These are phyloP conservation scores for Papiliotrema terrestris DNA, from an alignment of 1,284 basidiomycete species.

Conservation along the genomic window DNA sequence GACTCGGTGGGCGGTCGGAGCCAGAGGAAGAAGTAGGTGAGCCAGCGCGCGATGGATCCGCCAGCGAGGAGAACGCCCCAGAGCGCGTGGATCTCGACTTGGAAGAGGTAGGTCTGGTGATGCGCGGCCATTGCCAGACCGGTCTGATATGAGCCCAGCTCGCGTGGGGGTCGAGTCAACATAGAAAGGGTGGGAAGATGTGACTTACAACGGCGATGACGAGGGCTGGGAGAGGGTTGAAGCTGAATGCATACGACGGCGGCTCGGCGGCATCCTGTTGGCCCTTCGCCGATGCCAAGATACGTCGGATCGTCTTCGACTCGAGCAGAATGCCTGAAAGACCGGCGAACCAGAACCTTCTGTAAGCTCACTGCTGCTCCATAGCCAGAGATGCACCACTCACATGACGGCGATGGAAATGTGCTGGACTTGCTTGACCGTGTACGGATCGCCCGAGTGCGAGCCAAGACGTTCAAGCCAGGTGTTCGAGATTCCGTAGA, in stretches of 20 bases:
- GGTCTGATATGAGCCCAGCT: conserved; percentile 52
- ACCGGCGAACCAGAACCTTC: conserved; percentile 94
- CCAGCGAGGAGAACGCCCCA: conserved; percentile 90
- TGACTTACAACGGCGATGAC: conserved; percentile 69
- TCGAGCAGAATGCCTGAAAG: conserved; percentile 87
- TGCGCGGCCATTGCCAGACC: conserved; percentile 96
- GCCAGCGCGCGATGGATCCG: conserved; percentile 56
- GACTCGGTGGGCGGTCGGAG: conserved; percentile 60
- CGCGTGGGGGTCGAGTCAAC: neutral
- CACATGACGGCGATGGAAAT: conserved; percentile 79
- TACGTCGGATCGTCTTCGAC: conserved; percentile 62
- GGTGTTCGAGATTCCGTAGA: conserved; percentile 86
- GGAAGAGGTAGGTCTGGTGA: conserved; percentile 68
- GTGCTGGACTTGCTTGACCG: conserved; percentile 91
- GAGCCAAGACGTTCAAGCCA: conserved; percentile 97
- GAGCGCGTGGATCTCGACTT: conserved; percentile 81
- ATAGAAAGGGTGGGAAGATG: too few relatives aligned
- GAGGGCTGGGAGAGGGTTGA: conserved; percentile 92
- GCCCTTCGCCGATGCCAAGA: conserved; percentile 30
- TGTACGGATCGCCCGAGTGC: conserved; percentile 73
- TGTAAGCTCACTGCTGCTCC: too few relatives aligned
- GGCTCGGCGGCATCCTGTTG: conserved; percentile 56
- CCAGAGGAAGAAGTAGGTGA: conserved; percentile 93
- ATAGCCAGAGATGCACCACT: conserved; percentile 34
- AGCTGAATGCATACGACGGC: conserved; percentile 69